Evolutionary conservation across 2,329 filamentous ascomycete species (phyloP), one percentile per base, ranked within the genome.

Genomic region (Calonectria pseudoreteaudii): DNA sequence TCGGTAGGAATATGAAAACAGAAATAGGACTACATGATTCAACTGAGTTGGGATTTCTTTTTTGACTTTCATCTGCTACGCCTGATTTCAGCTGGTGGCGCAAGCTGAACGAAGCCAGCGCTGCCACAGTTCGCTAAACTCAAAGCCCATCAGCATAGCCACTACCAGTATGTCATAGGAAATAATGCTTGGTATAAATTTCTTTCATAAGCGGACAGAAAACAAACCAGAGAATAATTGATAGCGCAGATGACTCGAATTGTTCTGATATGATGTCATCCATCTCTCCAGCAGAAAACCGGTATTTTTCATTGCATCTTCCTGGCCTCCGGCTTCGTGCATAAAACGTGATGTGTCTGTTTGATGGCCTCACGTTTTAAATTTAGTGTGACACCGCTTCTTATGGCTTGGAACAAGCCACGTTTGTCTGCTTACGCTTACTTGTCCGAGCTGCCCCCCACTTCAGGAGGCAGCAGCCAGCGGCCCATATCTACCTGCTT

Each of bases 391-490:
- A 26, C 53, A 36, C 56, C 23, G 36, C 56, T 26, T 62, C 14
- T 11, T 11, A 41, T 41, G 56, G 56, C 36, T 65, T 34, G 56
- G 38, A 65, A 74, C 38, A 80, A 75, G 78, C 77, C 75, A 78
- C 77, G 70, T 77, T 69, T 74, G 28, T 72, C 16, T 36, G 47
- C 41, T 66, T 79, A 70, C 77, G 72, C 44, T 47, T n/a, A 47
- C 41, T 41, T 44, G 41, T 44, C 41, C 9, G n/a, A n/a, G 44
- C 72, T 76, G 73, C 76, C 60, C 60, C 60, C 76, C 78, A 78
- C 76, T 66, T 67, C 4, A 10, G 11, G 58, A 80, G 78, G 78
- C 78, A 80, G 64, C 78, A 60, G 72, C 69, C 77, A 78, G 64
- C 78, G 52, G 66, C 79, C 4, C 64, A 77, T 77, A 78, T 71